A percentile compares a stretch with the other conserved stretches of the same genome.
Evolutionary conservation across 148 eudicot species (phyloP).

Genomic region (Mesembryanthemum crystallinum): DNA sequence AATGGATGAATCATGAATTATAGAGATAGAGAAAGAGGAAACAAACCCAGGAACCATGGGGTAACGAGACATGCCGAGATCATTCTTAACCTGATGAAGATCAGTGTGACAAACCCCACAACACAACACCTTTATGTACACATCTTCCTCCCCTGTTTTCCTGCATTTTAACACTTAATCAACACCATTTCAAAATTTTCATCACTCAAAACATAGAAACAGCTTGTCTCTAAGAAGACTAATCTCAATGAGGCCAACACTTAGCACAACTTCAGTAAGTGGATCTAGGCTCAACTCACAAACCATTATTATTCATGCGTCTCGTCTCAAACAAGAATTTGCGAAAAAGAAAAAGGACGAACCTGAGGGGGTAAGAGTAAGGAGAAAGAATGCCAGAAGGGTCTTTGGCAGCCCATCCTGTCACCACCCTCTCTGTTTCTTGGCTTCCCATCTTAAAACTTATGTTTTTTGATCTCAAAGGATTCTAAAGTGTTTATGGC

Average conservation of each 20-base stretch:
- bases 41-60: constrained; percentile 99
- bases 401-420: constrained; percentile 88
- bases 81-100: constrained; percentile 79
- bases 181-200: too few relatives aligned
- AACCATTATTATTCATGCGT: too few relatives aligned
- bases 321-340: background rate
- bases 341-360: background rate
- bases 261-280: too few relatives aligned
- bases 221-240: background rate
- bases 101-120: constrained; percentile 91
- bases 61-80: constrained; percentile 77
- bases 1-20: too few relatives aligned
- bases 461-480: too few relatives aligned
- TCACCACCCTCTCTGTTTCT: constrained; percentile 46
- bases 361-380: constrained; percentile 80
- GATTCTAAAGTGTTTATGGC: too few relatives aligned
- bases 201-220: background rate
- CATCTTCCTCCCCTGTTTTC: constrained; percentile 73
- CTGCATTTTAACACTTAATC: constrained; percentile 24
- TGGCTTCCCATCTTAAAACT: constrained; percentile 48
- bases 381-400: constrained; percentile 80
- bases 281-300: too few relatives aligned
- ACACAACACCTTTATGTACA: constrained; percentile 60
- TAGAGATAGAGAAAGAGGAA: background rate
- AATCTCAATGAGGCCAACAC: too few relatives aligned